Evolutionary conservation across 345 rosid species (phyloP).

Genomic region (Eucalyptus regnans): DNA sequence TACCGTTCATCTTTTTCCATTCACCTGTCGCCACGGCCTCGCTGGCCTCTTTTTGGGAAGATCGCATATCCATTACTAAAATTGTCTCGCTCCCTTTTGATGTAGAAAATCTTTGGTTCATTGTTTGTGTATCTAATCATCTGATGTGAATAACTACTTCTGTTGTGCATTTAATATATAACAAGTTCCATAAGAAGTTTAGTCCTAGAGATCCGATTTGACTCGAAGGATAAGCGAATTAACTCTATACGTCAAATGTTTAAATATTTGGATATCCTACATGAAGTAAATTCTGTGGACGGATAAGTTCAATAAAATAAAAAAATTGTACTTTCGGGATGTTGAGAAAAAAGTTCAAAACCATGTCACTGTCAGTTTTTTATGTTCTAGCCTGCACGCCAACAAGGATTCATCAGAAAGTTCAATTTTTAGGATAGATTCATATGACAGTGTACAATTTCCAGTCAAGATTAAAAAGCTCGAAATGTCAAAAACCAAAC

Average conservation of each 20-base stretch:
- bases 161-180: background rate
- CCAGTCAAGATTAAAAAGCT: accelerated
- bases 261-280: background rate
- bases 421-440: background rate
- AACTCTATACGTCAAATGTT: background rate
- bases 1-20: background rate
- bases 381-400: background rate
- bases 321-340: background rate
- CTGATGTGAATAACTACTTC: background rate
- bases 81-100: background rate
- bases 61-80: background rate
- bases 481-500: background rate
- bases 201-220: background rate
- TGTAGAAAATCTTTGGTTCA: background rate
- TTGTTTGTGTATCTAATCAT: background rate
- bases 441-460: background rate
- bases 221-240: background rate
- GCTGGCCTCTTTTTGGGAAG: background rate
- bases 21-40: background rate
- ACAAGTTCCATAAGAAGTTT: background rate
- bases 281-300: background rate
- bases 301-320: background rate
- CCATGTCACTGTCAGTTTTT: background rate
- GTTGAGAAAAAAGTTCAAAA: background rate
- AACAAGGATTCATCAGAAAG: background rate